Evolutionary conservation across 2,329 filamentous ascomycete species (phyloP).

Genomic region (Trichoderma pleuroti): DNA sequence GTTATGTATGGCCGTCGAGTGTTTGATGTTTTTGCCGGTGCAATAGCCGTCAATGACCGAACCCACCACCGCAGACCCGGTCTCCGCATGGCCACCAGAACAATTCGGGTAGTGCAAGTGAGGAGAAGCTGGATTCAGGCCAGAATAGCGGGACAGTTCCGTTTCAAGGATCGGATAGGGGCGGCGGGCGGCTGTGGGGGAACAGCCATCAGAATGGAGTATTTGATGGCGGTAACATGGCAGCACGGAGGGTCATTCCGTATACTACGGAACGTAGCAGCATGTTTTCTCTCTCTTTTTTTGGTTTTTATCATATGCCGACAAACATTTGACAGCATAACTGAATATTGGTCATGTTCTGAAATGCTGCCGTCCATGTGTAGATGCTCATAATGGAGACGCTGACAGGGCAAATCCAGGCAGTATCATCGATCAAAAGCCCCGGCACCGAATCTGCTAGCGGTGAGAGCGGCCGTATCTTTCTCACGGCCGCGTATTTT

Average conservation of each 20-base stretch:
- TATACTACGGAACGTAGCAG: neutral
- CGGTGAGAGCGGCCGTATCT: neutral
- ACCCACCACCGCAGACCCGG: constrained; percentile 2
- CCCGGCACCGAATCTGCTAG: neutral
- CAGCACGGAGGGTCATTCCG: neutral
- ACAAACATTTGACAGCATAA: neutral
- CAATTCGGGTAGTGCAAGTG: constrained; percentile 4
- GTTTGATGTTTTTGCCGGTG: constrained; percentile 11
- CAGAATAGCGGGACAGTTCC: constrained; percentile 14
- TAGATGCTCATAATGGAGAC: neutral
- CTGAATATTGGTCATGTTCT: neutral
- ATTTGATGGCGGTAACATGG: neutral
- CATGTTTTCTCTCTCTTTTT: neutral
- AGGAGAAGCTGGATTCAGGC: constrained; percentile 6
- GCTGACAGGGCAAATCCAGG: neutral
- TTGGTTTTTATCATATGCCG: neutral
- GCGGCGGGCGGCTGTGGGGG: constrained; percentile 12
- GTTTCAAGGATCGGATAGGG: constrained; percentile 14
- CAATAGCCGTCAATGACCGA: constrained; percentile 19
- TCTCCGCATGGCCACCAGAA: constrained; percentile 8
- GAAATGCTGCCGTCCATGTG: neutral
- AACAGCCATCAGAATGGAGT: neutral
- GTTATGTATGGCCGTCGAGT: neutral
- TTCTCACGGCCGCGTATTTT: neutral
- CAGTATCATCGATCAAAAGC: neutral